Evolutionary conservation across 805 yeast species (phyloP).

Genomic region (Wickerhamomyces mucosus): DNA sequence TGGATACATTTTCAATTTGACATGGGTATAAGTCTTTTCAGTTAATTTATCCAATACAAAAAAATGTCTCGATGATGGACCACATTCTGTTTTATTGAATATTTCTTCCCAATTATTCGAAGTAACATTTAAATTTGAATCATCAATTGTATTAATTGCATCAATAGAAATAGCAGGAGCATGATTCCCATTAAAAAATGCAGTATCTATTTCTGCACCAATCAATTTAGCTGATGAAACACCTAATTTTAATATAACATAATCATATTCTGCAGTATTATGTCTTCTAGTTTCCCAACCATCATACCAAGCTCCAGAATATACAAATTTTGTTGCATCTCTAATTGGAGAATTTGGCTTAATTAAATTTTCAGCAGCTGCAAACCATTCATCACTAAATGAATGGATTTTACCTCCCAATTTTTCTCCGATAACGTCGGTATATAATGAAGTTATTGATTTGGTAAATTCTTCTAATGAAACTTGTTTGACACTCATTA

Average conservation of each 20-base stretch:
- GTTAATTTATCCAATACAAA: constrained; percentile 57
- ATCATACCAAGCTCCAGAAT: constrained; percentile 94
- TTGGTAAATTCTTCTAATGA: constrained; percentile 17
- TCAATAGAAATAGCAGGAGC: constrained; percentile 88
- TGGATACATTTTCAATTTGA: constrained; percentile 85
- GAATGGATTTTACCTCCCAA: constrained; percentile 68
- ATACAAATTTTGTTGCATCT: constrained; percentile 70
- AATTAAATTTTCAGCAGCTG: constrained; percentile 80
- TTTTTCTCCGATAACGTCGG: constrained; percentile 75
- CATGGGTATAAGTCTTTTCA: constrained; percentile 60
- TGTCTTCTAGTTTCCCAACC: constrained; percentile 99
- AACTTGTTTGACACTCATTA: not conserved
- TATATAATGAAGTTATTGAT: constrained; percentile 17
- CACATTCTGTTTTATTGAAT: constrained; percentile 68
- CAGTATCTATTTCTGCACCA: constrained; percentile 88
- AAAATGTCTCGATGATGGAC: constrained; percentile 82
- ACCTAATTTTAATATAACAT: constrained; percentile 79
- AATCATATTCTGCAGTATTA: constrained; percentile 75
- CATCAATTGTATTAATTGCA: constrained; percentile 33
- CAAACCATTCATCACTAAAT: constrained; percentile 90
- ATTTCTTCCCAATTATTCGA: constrained; percentile 53
- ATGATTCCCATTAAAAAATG: constrained; percentile 90
- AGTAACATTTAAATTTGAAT: constrained; percentile 7
- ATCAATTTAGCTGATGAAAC: constrained; percentile 70
- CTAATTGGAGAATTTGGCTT: constrained; percentile 74